Base-by-base conservation (phyloP, 2,329 filamentous ascomycete genomes). In the Fusarium oxysporum region DNA sequence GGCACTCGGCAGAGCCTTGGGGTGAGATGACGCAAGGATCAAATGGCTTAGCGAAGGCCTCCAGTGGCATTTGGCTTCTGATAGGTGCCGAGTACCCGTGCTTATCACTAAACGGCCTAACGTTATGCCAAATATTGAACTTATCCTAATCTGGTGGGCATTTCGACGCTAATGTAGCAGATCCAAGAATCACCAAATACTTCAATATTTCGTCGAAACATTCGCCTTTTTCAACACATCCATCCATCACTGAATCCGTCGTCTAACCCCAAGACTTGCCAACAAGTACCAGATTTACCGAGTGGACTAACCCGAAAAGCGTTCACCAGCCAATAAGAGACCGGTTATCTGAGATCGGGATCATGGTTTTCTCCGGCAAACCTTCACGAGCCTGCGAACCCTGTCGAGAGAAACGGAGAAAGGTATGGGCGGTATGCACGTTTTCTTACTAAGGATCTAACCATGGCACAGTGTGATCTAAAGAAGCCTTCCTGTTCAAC, bases 221-320 rank as follows among this genome's bases (percentile, higher is more conserved):
- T 9, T 54, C 50, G 50, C 30, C 51, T 1, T 43, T 55, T 32
- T 43, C 25, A 41, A 23, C 38, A 30, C 25, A 32, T 23, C 8
- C 35, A 41, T 17, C 51, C 14, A 30, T 23, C 21, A 32, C 28
- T 6, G 23, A 54, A 0, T 6, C 19, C 12, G 16, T 17, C 11
- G 23, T 55, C 10, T 21, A 19, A 2, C 11, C 2, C 21, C 14
- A 8, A 3, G 4, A 4, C 8, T 21, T 40, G 4, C 5, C 0
- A 12, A 0, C 0, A 28, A 28, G 4, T 0, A 3, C 3, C 2
- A 9, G 9, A 30, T 1, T 6, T 0, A 17, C 50, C 21, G 0
- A 40, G 14, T 7, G 2, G 11, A n/a, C 23, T 17, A 28, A 17
- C 5, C 23, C 7, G 7, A 37, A 21, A 21, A 35, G 5, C 8